Percentiles rank a stretch among this genome's conserved stretches.
Conservation (phyloP, 1,139 yeast species). For the Entelexis sorbosivorans region DNA sequence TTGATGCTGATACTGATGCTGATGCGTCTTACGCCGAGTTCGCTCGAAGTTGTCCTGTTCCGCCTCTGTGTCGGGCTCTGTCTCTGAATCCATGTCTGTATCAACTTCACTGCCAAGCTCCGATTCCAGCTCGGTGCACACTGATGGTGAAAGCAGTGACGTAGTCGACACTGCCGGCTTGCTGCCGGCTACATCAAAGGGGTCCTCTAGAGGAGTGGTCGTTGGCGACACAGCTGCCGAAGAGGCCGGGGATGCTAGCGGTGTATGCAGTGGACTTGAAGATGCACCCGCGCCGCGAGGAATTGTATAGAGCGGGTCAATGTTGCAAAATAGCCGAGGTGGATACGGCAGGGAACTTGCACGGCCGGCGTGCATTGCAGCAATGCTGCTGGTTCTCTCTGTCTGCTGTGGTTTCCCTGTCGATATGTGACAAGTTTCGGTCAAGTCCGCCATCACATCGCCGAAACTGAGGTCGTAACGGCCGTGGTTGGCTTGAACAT, state of each 20-base stretch:
- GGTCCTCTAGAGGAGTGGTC: neutral
- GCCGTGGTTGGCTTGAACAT: neutral
- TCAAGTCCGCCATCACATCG: neutral
- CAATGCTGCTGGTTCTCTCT: neutral
- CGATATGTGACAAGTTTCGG: neutral
- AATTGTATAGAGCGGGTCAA: neutral
- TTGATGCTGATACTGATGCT: neutral
- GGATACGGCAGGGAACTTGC: neutral
- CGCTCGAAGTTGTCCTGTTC: neutral
- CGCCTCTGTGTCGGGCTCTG: constrained; percentile 1
- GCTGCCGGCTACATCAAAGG: neutral
- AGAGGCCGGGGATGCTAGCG: neutral
- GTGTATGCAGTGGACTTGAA: neutral
- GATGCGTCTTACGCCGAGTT: neutral
- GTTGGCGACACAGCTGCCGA: neutral
- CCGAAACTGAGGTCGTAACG: neutral
- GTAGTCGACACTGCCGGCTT: neutral
- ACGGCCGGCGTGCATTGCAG: constrained; percentile 3
- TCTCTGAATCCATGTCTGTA: constrained; percentile 9
- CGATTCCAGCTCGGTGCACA: constrained; percentile 16
- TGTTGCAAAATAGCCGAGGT: neutral
- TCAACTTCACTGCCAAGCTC: constrained; percentile 11
- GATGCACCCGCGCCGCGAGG: neutral
- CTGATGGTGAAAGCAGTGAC: neutral
- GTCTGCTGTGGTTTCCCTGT: neutral